Base-by-base conservation (phyloP, 495 filamentous ascomycete genomes). In the Podospora anserina region DNA sequence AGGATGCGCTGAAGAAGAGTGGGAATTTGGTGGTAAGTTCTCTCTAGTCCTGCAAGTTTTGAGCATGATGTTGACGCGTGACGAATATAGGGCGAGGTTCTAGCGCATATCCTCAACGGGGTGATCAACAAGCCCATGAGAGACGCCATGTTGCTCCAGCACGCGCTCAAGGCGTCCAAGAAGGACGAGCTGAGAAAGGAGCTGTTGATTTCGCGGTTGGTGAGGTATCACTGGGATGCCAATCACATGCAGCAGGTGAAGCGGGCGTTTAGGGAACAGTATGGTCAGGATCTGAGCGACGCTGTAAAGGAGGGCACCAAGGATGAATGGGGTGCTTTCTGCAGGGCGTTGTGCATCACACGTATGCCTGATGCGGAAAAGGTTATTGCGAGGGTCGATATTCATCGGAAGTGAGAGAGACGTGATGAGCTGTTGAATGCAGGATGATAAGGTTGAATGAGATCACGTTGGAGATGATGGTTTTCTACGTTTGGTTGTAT, bases 61-160 rank as follows among this genome's bases (percentile, higher is more conserved):
- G 57, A 44, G 18, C 23, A 9, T 56, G 32, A 27, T 54, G 28
- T 49, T 55, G 70, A 63, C 1, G 23, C 23, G 13, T 16, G 1
- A 9, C 11, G 16, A 16, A 1, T 39, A 49, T 72, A 97, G 95
- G 95, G 95, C 60, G 95, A 99, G 80, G 88, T 95, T 20, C 88
- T 99, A 26, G 92, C 94, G 15, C 95, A 99, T 80, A 91, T 98
- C 69, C 91, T 99, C 75, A 97, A 97, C 79, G 95, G 96, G 74
- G 89, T 94, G 55, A 94, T 97, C 79, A 97, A 99, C 80, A 90
- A 91, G 60, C 93, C 95, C 44, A 90, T 96, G 70, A 94, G 95
- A 64, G 95, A 99, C 77, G 92, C 94, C 5, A 86, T 98, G 53
- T 89, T 99, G n/a, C 84, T 99, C 34, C 89, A 96, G 78, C 95